Percentiles rank a stretch among this genome's conserved stretches.
Conservation (phyloP, 371 early-diverging fungal genomes). For the Mortierella sp. region DNA sequence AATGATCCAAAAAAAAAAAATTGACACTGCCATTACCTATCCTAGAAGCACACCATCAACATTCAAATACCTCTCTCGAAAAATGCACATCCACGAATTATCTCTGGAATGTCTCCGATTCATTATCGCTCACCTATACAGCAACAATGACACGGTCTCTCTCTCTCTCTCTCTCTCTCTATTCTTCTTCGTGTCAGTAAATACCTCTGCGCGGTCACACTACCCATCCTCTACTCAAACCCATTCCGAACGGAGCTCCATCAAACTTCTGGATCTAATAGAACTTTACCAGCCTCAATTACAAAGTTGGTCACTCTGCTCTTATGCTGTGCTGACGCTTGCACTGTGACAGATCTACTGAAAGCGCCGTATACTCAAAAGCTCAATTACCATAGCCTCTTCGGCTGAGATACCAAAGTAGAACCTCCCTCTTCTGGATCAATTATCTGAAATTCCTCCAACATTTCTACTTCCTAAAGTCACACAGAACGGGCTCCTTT, state of each 20-base stretch:
- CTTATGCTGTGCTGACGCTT: not conserved
- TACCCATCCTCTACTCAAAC: slow-evolving; percentile 32
- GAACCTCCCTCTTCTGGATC: slow-evolving; percentile 9
- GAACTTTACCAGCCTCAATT: not conserved
- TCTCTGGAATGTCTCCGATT: slow-evolving; percentile 29
- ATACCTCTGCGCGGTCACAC: not conserved
- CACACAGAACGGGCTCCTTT: not conserved
- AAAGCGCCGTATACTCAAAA: not conserved
- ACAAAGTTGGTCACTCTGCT: slow-evolving; percentile 2
- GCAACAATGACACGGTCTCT: slow-evolving; percentile 12
- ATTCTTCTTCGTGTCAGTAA: slow-evolving; percentile 16
- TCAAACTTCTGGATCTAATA: not conserved
- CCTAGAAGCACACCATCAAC: too few relatives aligned
- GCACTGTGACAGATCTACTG: slow-evolving; percentile 1
- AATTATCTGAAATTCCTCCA: slow-evolving; percentile 21
- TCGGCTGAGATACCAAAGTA: not conserved
- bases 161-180: slow-evolving; percentile 16
- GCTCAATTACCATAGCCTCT: not conserved
- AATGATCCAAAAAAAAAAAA: too few relatives aligned
- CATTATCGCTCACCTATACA: slow-evolving; percentile 14
- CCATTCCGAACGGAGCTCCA: slow-evolving; percentile 18
- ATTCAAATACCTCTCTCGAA: not conserved
- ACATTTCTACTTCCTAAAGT: slow-evolving; percentile 8
- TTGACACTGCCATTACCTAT: too few relatives aligned
- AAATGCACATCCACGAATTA: slow-evolving; percentile 11